Percentiles rank a stretch among this genome's conserved stretches.
phyloP scores from a whole-genome alignment of 768 basidiomycete species.

The Lentinula lateritia region DNA sequence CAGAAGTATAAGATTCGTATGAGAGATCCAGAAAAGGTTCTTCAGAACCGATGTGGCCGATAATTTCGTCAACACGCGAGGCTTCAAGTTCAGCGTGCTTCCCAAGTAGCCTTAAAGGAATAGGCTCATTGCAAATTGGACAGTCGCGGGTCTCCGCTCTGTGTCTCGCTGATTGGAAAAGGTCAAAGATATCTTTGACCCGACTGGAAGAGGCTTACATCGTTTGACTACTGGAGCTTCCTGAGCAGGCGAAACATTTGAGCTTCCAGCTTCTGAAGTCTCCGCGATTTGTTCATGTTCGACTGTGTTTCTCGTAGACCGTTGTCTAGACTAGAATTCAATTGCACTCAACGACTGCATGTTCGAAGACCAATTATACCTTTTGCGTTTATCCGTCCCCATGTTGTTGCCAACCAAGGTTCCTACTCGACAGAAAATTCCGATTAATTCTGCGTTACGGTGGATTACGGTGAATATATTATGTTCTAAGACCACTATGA shows the following conservation, averaged over 20 bases:
- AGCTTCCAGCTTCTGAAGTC: constrained; percentile 2
- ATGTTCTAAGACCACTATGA: not conserved
- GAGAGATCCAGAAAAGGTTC: constrained; percentile 49
- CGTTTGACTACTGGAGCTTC: not conserved
- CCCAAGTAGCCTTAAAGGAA: constrained; percentile 67
- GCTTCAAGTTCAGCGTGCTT: constrained; percentile 62
- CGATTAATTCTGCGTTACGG: not conserved
- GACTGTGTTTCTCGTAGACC: not conserved
- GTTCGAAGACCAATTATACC: not conserved
- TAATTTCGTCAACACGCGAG: constrained; percentile 64
- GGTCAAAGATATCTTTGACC: constrained; percentile 6
- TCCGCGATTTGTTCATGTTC: not conserved
- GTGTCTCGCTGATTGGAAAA: constrained; percentile 40
- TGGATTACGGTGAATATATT: not conserved
- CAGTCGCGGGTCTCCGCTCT: constrained; percentile 72
- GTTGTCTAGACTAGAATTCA: not conserved
- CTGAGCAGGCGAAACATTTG: not conserved
- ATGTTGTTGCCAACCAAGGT: not conserved
- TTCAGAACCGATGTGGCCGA: constrained; percentile 55
- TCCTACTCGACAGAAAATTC: not conserved
- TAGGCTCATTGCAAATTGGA: constrained; percentile 67
- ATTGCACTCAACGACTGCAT: not conserved
- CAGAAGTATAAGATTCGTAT: constrained; percentile 28
- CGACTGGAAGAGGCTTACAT: not conserved
- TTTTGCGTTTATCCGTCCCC: not conserved